Base-by-base conservation (phyloP, 441 rosid genomes). In the Jatropha multifida region DNA sequence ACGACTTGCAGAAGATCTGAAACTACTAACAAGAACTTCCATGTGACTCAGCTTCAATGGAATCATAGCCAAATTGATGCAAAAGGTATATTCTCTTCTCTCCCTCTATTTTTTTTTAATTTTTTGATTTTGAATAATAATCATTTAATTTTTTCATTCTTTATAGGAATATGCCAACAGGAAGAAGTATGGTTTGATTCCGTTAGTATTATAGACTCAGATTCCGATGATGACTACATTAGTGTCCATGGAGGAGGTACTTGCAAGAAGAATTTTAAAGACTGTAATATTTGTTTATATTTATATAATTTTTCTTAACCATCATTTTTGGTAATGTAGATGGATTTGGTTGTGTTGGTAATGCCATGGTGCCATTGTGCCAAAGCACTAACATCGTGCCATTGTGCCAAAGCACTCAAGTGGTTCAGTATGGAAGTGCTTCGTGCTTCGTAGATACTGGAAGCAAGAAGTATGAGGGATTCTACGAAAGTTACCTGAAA, bases 141-240 rank as follows among this genome's bases (percentile, higher is more conserved):
- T 48, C 52, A 48, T 2, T 5, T n/a, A 18, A 54, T 7, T 15
- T 15, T 15, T 54, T 74, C 32, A 41, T 12, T 71, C 9, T 58
- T 27, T 86, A 48, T 75, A 89, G 98, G 90, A 75, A 81, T 86
- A 51, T 87, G 90, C 81, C 88, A 90, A 65, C 88, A 90, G 62
- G 98, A 93, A 75, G 98, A 93, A 80, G 90, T 88, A 62, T 93
- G 94, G 92, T 93, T 88, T 70, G 97, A 93, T 72, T 88, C 97
- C 0, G 87, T 91, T 65, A 91, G 97, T 79, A 82, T 88, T 71
- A 88, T 93, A 0, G 98, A 93, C 10, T 91, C 98, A 68, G 96
- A 90, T 65, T 91, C 95, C 55, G 98, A 93, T 68, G 95, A 93
- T 54, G 98, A 90, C 62, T 90, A 83, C 82, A 81, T 74, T 68